Base-by-base conservation (phyloP, 2,329 filamentous ascomycete species). In the Fusarium buxicola region DNA sequence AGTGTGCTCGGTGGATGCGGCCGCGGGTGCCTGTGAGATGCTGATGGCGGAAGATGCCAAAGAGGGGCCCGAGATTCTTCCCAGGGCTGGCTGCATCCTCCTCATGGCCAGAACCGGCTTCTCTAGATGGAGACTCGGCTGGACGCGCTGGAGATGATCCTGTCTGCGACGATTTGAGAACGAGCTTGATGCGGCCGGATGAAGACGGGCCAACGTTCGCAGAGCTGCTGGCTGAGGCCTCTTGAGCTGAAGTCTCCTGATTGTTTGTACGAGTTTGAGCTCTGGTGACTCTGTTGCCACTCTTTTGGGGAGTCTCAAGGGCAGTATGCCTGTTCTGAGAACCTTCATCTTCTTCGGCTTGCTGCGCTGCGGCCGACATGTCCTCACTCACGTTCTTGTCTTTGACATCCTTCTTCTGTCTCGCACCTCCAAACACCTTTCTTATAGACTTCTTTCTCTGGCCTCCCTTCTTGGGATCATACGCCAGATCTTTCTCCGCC, bases 11-110 rank as follows among this genome's bases (percentile, higher is more conserved):
- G 3, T 59, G 45, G 6, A 49, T 39, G 18, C 59, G 58, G 8
- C 36, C 31, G 6, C 55, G 54, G 2, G 65, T 45, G 3, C 48
- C 30, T 4, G 44, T 10, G 4, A 70, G 49, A 7, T 38, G 53
- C 2, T 63, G 59, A 13, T 60, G 35, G n/a, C 61, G 57, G 4
- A 46, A 50, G 11, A 70, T 55, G n/a, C 68, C 68, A n/a, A 70
- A 70, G 2, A 69, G 53, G 1, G 54, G 60, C 4, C 63, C 61
- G 6, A 24, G n/a, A n/a, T 24, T 57, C 31, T 66, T 69, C 8
- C 25, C 11, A 2, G 49, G 39, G 18, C 46, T 60, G 3, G 10
- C 9, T 3, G 40, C 48, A 1, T 31, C n/a, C 5, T 15, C 30
- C 7, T 46, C 31, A 38, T 27, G 5, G 28, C 18, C 24, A 7